These are phyloP conservation scores for Rosa chinensis DNA, from an alignment of 306 rosid genomes.

Conservation along the genomic window DNA sequence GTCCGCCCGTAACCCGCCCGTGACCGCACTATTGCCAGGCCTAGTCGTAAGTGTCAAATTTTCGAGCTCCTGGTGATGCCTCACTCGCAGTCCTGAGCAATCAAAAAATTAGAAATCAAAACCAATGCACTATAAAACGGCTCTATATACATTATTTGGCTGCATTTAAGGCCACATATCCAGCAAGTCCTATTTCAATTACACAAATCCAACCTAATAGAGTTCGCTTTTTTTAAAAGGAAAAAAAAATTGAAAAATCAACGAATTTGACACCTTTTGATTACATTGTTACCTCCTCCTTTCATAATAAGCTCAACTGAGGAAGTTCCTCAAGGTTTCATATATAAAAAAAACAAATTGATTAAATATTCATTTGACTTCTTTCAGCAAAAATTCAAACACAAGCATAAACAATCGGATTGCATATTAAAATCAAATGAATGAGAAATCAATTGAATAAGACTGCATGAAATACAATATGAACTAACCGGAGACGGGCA, in stretches of 20 bases:
- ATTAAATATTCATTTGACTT: not conserved
- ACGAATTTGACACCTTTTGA: not conserved
- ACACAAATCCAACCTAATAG: not conserved
- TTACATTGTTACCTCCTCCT: not conserved
- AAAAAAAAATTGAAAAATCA: not conserved
- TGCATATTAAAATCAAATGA: not conserved
- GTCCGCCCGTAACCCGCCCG: no score
- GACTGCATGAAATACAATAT: not conserved
- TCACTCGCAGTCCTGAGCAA: constrained; percentile 13
- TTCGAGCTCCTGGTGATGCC: constrained; percentile 14
- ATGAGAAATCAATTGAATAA: not conserved
- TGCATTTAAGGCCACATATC: not conserved
- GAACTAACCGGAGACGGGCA: constrained; percentile 14
- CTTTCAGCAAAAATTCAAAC: not conserved
- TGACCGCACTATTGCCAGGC: no score
- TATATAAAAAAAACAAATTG: not conserved
- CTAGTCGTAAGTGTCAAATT: not conserved
- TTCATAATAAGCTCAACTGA: not conserved
- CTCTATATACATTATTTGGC: no score
- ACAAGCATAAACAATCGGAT: not conserved
- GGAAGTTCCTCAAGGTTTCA: not conserved
- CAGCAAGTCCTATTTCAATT: not conserved
- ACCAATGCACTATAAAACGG: not conserved
- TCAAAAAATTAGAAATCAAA: not conserved
- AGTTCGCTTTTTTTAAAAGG: no score